Evolutionary conservation across 1,284 basidiomycete species (phyloP).

Genomic region (Sparassis latifolia): DNA sequence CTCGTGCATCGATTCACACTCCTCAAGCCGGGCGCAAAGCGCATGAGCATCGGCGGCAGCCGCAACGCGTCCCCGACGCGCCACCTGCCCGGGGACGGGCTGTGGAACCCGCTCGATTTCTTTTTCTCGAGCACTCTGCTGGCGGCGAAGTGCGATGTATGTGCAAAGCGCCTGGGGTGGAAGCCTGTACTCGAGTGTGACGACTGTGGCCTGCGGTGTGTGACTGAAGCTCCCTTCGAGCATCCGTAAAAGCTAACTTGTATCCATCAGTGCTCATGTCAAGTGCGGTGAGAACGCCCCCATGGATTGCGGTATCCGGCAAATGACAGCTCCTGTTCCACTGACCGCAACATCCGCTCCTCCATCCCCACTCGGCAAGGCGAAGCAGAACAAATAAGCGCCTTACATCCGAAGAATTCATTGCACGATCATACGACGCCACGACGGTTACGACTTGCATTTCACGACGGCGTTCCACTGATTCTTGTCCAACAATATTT

Average conservation of each 20-base stretch:
- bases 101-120: slow-evolving; percentile 74
- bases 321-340: not conserved
- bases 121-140: slow-evolving; percentile 66
- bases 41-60: slow-evolving; percentile 10
- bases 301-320: slow-evolving; percentile 9
- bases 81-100: slow-evolving; percentile 25
- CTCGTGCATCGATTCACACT: slow-evolving; percentile 82
- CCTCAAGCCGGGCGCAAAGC: slow-evolving; percentile 68
- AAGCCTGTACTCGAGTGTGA: slow-evolving; percentile 84
- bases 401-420: slow-evolving; percentile 2
- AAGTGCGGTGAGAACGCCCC: slow-evolving; percentile 9
- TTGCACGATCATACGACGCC: not conserved
- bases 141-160: slow-evolving; percentile 76
- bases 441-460: slow-evolving; percentile 1
- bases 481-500: not conserved
- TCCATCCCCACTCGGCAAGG: slow-evolving; percentile 3
- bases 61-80: slow-evolving; percentile 24
- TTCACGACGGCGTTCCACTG: not conserved
- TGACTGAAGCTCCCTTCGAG: slow-evolving; percentile 6
- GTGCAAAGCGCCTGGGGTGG: slow-evolving; percentile 76
- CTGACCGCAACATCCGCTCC: not conserved
- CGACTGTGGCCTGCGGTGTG: slow-evolving; percentile 73
- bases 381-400: slow-evolving; percentile 4
- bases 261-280: slow-evolving; percentile 5
- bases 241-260: not conserved